Percentiles rank a stretch among this genome's conserved stretches.
Conservation (phyloP, 768 basidiomycete genomes). For the Pisolithus orientalis region DNA sequence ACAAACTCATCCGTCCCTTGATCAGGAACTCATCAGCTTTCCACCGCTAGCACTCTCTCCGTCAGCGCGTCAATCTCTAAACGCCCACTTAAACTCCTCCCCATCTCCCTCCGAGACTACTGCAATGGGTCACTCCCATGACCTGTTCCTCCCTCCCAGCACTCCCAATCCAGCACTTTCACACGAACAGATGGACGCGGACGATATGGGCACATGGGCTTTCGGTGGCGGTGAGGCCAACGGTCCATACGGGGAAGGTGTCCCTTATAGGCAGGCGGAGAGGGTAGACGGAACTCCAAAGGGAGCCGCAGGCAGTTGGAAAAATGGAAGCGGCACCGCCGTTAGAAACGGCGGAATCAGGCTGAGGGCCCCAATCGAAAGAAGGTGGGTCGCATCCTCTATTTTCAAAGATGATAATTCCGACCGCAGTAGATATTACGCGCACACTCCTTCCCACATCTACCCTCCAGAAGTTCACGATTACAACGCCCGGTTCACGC, state of each 20-base stretch:
- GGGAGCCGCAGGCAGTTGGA: not conserved
- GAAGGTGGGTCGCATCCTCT: slow-evolving; percentile 49
- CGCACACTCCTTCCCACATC: slow-evolving; percentile 56
- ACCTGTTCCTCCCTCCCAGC: slow-evolving; percentile 57
- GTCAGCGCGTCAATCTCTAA: slow-evolving; percentile 60
- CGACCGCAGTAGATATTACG: slow-evolving; percentile 63
- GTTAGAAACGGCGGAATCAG: slow-evolving; percentile 52
- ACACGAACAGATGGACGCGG: slow-evolving; percentile 12
- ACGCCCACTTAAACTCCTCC: not conserved
- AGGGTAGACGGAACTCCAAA: slow-evolving; percentile 5
- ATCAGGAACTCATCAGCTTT: slow-evolving; percentile 84
- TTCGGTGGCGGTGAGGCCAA: not conserved
- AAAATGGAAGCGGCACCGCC: slow-evolving; percentile 6
- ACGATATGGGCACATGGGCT: not conserved
- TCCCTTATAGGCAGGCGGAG: not conserved
- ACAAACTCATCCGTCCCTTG: slow-evolving; percentile 1
- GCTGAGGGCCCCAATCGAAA: slow-evolving; percentile 77
- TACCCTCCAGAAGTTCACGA: slow-evolving; percentile 95
- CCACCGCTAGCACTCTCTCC: slow-evolving; percentile 68
- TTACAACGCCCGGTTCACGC: slow-evolving; percentile 90
- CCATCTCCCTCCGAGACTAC: not conserved
- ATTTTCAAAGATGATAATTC: not conserved
- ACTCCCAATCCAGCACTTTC: slow-evolving; percentile 72
- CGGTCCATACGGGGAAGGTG: not conserved
- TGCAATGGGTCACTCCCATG: slow-evolving; percentile 3